Evolutionary conservation across 192 early-diverging fungal genomes (phyloP), one percentile per base, ranked within the genome.

Genomic region (Entomortierella lignicola): DNA sequence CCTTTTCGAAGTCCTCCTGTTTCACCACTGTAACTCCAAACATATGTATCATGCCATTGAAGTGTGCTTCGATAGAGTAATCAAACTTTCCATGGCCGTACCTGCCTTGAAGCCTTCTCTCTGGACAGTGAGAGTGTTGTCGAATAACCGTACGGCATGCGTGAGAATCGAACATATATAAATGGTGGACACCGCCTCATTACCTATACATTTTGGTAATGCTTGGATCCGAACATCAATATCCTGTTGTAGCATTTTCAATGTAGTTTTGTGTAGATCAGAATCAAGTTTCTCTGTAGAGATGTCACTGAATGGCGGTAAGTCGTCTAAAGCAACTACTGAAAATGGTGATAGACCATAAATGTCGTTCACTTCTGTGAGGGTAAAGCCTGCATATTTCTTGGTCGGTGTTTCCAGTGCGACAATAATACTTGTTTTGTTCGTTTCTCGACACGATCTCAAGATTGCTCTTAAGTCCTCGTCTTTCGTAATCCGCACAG

Each of bases 11-110:
- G 23, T 80, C 57, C 23, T 80, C 66, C 10, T 69, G 12, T 26
- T 79, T 66, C 47, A 71, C 62, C 54, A 53, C 62, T 21, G 62
- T 70, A 1, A 79, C 67, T n/a, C 67, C 55, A 13, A 71, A 39
- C 13, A 64, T 21, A 42, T 69, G 65, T 48, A 12, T 67, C 55
- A 29, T 26, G 31, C 55, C 55, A 48, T 42, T 55, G 42, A 50
- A 34, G 15, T n/a, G 0, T 29, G 69, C 44, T 25, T 71, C 58
- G 37, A 71, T 55, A 21, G 59, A 15, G 48, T 61, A 71, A 26
- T 56, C 67, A 8, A 69, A 4, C 32, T 59, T 59, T n/a, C 67
- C 67, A 51, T 60, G 56, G 11, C 67, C 67, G 30, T 69, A 23
- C 43, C 53, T 71, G 41, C 69, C 21, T 52, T 51, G 37, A n/a